These are phyloP conservation scores for Coemansia sp. DNA, from an alignment of 192 early-diverging fungal genomes.

Conservation along the genomic window DNA sequence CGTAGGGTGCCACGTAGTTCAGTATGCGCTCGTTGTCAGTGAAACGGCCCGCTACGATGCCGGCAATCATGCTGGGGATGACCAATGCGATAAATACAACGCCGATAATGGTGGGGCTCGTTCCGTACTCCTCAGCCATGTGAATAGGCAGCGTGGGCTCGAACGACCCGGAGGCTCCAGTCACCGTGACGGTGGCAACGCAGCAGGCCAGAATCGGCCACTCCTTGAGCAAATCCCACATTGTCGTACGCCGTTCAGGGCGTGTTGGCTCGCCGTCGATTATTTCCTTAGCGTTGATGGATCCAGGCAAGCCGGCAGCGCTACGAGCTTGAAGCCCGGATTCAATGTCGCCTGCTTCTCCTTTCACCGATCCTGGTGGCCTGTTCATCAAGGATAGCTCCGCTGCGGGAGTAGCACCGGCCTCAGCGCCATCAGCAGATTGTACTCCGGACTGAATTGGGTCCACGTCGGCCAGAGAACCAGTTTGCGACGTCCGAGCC, in stretches of 20 bases:
- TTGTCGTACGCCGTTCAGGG: slow-evolving; percentile 25
- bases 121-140: slow-evolving; percentile 30
- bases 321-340: not conserved
- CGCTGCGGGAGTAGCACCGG: not conserved
- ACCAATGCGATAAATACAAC: slow-evolving; percentile 68
- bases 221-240: slow-evolving; percentile 50
- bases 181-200: slow-evolving; percentile 37
- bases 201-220: slow-evolving; percentile 49
- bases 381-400: no score
- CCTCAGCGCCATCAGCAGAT: not conserved
- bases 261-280: not conserved
- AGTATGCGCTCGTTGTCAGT: slow-evolving; percentile 38
- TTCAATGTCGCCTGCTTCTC: not conserved
- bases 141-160: slow-evolving; percentile 50
- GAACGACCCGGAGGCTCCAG: slow-evolving; percentile 35
- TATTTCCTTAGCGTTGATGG: not conserved
- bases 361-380: no score
- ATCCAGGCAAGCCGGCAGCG: not conserved
- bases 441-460: slow-evolving; percentile 5
- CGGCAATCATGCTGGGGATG: slow-evolving; percentile 62
- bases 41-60: slow-evolving; percentile 56
- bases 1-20: slow-evolving; percentile 30
- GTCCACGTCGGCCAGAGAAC: slow-evolving; percentile 1
- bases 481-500: slow-evolving; percentile 3
- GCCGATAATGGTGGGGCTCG: slow-evolving; percentile 26